Percentiles rank a stretch among this genome's conserved stretches.
Evolutionary conservation across 2,329 filamentous ascomycete species (phyloP).

Genomic region (Dendrostoma leiphaemia): DNA sequence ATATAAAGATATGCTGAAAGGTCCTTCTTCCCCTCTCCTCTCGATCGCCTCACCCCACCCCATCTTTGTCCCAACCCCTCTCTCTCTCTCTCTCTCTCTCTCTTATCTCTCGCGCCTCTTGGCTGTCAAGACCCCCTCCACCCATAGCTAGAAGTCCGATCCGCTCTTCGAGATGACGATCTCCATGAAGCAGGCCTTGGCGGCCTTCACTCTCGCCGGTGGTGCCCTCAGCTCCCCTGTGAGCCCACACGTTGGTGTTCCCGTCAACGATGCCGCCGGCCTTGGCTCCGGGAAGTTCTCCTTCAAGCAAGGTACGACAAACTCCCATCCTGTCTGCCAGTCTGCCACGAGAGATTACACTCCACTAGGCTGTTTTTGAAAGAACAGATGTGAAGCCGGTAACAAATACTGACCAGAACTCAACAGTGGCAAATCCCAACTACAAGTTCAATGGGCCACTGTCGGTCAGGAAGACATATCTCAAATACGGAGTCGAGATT

Average conservation of each 20-base stretch:
- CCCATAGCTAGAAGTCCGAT: background rate
- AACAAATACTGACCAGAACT: background rate
- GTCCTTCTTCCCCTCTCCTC: background rate
- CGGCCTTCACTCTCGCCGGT: constrained; percentile 11
- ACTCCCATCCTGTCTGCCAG: background rate
- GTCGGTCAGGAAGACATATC: constrained; percentile 22
- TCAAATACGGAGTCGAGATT: constrained; percentile 20
- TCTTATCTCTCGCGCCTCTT: background rate
- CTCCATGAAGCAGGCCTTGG: constrained; percentile 3
- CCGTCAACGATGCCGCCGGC: background rate
- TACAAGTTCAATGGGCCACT: constrained; percentile 17
- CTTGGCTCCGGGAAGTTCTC: constrained; percentile 10
- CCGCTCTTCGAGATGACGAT: constrained; percentile 3
- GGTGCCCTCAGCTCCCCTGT: constrained; percentile 6
- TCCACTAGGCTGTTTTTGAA: background rate
- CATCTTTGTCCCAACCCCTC: background rate
- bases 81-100: background rate
- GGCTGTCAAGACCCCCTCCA: background rate
- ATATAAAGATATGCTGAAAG: background rate
- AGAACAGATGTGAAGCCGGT: background rate
- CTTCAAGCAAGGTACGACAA: constrained; percentile 13
- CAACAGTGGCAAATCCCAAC: constrained; percentile 18
- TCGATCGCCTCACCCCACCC: too few species aligned
- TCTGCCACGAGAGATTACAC: too few species aligned
- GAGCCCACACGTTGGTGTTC: constrained; percentile 4